phyloP scores from a whole-genome alignment of 352 stramenopile species.

The Phytophthora litchii region DNA sequence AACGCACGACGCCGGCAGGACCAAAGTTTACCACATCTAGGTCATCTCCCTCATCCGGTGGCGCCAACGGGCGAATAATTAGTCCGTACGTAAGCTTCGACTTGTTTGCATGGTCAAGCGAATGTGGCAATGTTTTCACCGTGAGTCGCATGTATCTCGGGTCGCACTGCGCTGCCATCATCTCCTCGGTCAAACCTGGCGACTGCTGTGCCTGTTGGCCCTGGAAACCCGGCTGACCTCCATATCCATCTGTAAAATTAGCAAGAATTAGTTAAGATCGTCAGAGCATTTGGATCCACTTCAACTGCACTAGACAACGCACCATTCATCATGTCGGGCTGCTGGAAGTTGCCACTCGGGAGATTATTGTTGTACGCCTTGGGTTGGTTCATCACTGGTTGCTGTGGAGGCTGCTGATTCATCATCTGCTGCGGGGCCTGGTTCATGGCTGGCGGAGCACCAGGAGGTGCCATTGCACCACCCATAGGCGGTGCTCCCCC shows the following conservation, averaged over 20 bases:
- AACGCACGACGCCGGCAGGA: constrained; percentile 80
- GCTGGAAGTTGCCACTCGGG: constrained; percentile 85
- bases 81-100: constrained; percentile 87
- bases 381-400: constrained; percentile 29
- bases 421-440: constrained; percentile 11
- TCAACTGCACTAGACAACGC: constrained; percentile 26
- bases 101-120: constrained; percentile 83
- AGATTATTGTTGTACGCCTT: constrained; percentile 42
- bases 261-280: constrained; percentile 3
- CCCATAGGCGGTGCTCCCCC: constrained; percentile 36
- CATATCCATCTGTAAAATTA: constrained; percentile 56
- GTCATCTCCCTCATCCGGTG: constrained; percentile 65
- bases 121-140: constrained; percentile 78
- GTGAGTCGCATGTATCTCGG: constrained; percentile 85
- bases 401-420: constrained; percentile 33
- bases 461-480: constrained; percentile 29
- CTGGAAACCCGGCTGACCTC: constrained; percentile 45
- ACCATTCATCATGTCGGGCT: constrained; percentile 79
- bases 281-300: constrained; percentile 7
- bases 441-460: constrained; percentile 11
- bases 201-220: constrained; percentile 57
- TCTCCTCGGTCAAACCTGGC: constrained; percentile 64
- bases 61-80: constrained; percentile 83
- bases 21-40: constrained; percentile 91
- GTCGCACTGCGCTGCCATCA: constrained; percentile 77